Evolutionary conservation across 2,329 filamentous ascomycete genomes (phyloP).

Genomic region (Alternaria alternata): DNA sequence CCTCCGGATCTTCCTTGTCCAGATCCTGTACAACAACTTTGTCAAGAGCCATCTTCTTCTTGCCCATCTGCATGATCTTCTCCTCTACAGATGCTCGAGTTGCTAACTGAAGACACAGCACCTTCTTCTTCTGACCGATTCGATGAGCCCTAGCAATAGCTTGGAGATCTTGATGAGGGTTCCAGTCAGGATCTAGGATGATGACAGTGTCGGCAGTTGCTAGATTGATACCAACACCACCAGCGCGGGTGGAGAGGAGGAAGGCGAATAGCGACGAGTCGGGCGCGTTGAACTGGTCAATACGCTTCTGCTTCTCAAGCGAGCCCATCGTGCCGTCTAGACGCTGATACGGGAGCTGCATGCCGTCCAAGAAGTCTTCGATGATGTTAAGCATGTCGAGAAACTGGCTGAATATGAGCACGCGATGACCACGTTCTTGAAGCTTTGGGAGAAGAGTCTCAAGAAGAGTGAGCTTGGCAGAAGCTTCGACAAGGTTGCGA

Average conservation of each 20-base stretch:
- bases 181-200: constrained; percentile 96
- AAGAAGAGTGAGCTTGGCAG: constrained; percentile 84
- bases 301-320: constrained; percentile 90
- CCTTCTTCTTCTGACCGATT: constrained; percentile 95
- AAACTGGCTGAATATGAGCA: constrained; percentile 96
- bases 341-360: constrained; percentile 77
- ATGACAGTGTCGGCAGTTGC: constrained; percentile 98
- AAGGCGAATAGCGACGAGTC: constrained; percentile 87
- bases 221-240: constrained; percentile 96
- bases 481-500: constrained; percentile 88
- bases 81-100: constrained; percentile 90
- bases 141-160: constrained; percentile 93
- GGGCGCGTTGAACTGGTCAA: constrained; percentile 90
- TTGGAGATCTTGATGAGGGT: constrained; percentile 97
- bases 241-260: constrained; percentile 89
- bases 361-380: constrained; percentile 85
- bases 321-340: constrained; percentile 85
- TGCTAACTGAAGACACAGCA: constrained; percentile 93
- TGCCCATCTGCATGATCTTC: constrained; percentile 93
- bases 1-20: constrained; percentile 80
- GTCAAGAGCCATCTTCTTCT: constrained; percentile 94
- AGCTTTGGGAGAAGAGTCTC: constrained; percentile 88
- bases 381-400: constrained; percentile 84
- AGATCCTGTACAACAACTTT: constrained; percentile 94
- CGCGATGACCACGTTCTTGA: constrained; percentile 82